Base-by-base conservation (phyloP, 192 early-diverging fungal genomes). In the Backusella psychrophila region DNA sequence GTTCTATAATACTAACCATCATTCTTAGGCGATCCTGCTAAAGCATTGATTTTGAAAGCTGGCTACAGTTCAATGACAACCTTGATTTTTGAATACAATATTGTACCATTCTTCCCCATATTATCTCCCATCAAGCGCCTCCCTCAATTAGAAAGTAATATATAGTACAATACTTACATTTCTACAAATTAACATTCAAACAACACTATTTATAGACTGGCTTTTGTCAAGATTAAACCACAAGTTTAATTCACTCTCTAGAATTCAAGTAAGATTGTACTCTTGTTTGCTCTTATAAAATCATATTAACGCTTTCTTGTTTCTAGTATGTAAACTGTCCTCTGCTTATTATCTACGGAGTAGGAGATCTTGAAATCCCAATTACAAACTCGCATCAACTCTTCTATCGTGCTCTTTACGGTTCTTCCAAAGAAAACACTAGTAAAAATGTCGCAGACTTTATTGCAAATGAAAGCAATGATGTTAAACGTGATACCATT, bases 11-110 rank as follows among this genome's bases (percentile, higher is more conserved):
- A 5, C 38, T 33, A 46, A 42, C 34, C 3, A 38, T 11, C 39
- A 36, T 38, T 53, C 35, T 11, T 29, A 74, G 80, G 77, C 7
- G 67, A 33, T 23, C 71, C 77, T 26, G 78, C 76, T 4, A 79
- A 80, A 29, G 46, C 75, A 31, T 66, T 83, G 66, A 80, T 83
- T 53, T 71, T 83, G 21, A 66, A 80, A 59, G 82, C 82, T 42
- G 72, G 78, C 12, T 83, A 83, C 65, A 83, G 78, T 39, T 80
- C 78, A n/a, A 46, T 83, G 14, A 14, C 82, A 6, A 77, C 72
- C 33, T 42, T 83, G 0, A 29, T 83, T 9, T 83, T 83, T 75
- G 82, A 83, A 41, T 83, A 83, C 46, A 53, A 71, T 71, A 41
- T 79, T n/a, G 34, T 80, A 17, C 36, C 73, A 56, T 66, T 33